Base-by-base conservation (phyloP, 2,329 filamentous ascomycete species). In the Aspergillus neotritici region DNA sequence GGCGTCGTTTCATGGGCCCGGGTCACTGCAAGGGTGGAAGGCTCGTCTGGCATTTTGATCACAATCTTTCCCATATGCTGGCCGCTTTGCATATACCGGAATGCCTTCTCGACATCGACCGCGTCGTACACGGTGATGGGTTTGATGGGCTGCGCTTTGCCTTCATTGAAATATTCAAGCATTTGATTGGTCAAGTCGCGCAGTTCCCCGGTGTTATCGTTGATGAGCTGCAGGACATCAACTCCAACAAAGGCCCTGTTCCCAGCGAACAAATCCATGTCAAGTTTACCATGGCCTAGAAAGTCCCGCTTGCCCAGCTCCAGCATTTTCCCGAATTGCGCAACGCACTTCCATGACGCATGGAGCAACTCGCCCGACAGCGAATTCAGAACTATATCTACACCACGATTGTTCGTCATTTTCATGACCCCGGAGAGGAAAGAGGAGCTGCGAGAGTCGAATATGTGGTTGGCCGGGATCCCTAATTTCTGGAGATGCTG, bases 61-160 rank as follows among this genome's bases (percentile, higher is more conserved):
- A 74, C 61, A 11, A 75, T 66, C 41, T 74, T 74, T 0, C 71
- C 72, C 12, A 72, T 67, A 46, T 74, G 71, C 1, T 59, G 54
- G 1, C 69, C 71, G 2, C 55, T 57, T 41, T 74, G 68, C 64
- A 76, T 66, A 30, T 56, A 58, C 0, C 68, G 55, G 48, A 76
- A 72, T 0, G 70, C 70, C 9, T 68, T 60, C 9, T 59, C 49
- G 0, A 71, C 52, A 2, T 64, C 3, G 42, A 37, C 29, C 1
- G 36, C 64, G 60, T 13, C 51, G 34, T 31, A 62, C 4, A 43
- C n/a, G 5, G 36, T 48, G n/a, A 54, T 44, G 0, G 57, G 56
- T 9, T 37, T 34, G n/a, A 58, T 57, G 3, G 56, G 52, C 4
- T 41, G 14, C 2, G 36, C 47, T 33, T 29, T 50, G 4, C 31